Conservation (phyloP, 2,329 filamentous ascomycete species). For the Neofusicoccum cordaticola region DNA sequence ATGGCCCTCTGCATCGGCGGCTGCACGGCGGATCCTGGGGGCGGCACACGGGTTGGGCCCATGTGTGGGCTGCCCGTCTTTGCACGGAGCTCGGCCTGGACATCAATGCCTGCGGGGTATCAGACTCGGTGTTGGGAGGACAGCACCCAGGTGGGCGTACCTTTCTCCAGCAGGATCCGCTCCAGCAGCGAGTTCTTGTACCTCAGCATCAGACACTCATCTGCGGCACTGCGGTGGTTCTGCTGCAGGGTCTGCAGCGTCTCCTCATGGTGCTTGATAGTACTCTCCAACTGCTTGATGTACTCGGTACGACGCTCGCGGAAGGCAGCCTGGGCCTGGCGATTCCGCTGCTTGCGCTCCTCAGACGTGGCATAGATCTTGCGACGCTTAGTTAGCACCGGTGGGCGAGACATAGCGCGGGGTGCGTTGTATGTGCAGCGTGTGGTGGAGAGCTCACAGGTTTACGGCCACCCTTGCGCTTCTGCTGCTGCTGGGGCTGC, state of each 20-base stretch:
- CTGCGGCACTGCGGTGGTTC: conserved; percentile 88
- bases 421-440: conserved; percentile 23
- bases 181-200: conserved; percentile 98
- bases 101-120: conserved; percentile 73
- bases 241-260: conserved; percentile 89
- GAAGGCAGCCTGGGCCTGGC: conserved; percentile 96
- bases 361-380: conserved; percentile 99
- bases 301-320: conserved; percentile 96
- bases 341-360: conserved; percentile 94
- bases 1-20: conserved; percentile 78
- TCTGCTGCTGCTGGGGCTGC: conserved; percentile 59
- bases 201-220: conserved; percentile 95
- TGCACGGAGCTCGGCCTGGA: conserved; percentile 88
- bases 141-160: conserved; percentile 45
- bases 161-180: conserved; percentile 93
- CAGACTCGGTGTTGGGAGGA: background rate
- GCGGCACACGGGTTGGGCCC: conserved; percentile 55
- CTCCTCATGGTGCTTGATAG: conserved; percentile 95
- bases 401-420: conserved; percentile 32
- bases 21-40: conserved; percentile 60
- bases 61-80: conserved; percentile 87
- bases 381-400: conserved; percentile 36
- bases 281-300: conserved; percentile 97
- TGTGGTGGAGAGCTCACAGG: conserved; percentile 63
- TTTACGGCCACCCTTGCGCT: conserved; percentile 96